These are phyloP conservation scores for Sporothrix sp. DNA, from an alignment of 2,329 filamentous ascomycete genomes.

Conservation along the genomic window DNA sequence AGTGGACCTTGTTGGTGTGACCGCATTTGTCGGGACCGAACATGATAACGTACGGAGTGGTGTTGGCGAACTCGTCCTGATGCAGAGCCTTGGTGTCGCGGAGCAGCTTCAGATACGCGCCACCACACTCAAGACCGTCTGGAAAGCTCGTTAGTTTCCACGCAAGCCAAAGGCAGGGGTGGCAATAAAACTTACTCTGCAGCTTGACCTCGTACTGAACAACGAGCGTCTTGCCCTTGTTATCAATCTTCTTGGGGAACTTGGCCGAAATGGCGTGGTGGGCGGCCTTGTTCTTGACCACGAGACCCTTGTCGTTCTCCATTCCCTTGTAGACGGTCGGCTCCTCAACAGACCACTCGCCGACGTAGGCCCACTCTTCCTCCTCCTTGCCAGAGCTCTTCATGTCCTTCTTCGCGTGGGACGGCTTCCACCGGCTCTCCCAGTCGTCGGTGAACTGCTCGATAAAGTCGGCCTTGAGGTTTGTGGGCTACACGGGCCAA, in stretches of 20 bases:
- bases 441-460: slow-evolving; percentile 98
- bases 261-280: slow-evolving; percentile 99
- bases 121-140: slow-evolving; percentile 95
- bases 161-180: too few relatives aligned
- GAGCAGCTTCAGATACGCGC: slow-evolving; percentile 98
- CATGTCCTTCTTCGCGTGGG: slow-evolving; percentile 88
- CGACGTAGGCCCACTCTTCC: slow-evolving; percentile 95
- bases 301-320: slow-evolving; percentile 89
- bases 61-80: slow-evolving; percentile 95
- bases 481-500: slow-evolving; percentile 56
- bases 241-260: slow-evolving; percentile 91
- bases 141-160: slow-evolving; percentile 1
- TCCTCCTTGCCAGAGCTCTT: slow-evolving; percentile 64
- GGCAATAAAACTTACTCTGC: slow-evolving; percentile 72
- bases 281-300: slow-evolving; percentile 94
- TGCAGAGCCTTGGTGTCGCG: slow-evolving; percentile 96
- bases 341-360: slow-evolving; percentile 95
- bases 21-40: slow-evolving; percentile 99
- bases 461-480: slow-evolving; percentile 84
- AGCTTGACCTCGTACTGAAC: slow-evolving; percentile 99
- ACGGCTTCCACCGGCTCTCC: slow-evolving; percentile 88
- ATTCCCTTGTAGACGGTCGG: slow-evolving; percentile 83
- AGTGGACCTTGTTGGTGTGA: slow-evolving; percentile 94
- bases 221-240: slow-evolving; percentile 93
- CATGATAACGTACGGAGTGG: slow-evolving; percentile 98